These are phyloP conservation scores for Fraxinus sp. DNA, from an alignment of 305 asterid genomes.

Conservation along the genomic window DNA sequence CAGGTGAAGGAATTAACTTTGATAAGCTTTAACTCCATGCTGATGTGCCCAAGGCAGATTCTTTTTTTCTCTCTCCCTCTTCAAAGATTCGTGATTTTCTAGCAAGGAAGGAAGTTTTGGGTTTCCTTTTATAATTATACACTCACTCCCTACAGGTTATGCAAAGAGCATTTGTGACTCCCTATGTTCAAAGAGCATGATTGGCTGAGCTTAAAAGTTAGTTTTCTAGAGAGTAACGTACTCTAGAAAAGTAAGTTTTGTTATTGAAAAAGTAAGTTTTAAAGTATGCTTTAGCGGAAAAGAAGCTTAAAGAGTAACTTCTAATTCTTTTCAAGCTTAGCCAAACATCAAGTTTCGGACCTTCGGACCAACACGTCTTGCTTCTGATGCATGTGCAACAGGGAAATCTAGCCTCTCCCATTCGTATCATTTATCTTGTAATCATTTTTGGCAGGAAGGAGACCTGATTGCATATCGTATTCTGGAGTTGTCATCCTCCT, in stretches of 20 bases:
- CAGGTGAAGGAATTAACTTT: conserved; percentile 43
- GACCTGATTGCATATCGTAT: conserved; percentile 81
- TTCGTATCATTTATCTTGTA: neutral
- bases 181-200: neutral
- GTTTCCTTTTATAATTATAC: neutral
- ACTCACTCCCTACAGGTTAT: neutral
- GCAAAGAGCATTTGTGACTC: neutral
- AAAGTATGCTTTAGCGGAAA: neutral
- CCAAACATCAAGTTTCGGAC: neutral
- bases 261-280: neutral
- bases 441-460: conserved; percentile 60
- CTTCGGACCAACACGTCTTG: neutral
- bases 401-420: neutral
- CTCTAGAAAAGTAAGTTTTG: neutral
- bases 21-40: conserved; percentile 68
- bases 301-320: neutral
- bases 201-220: neutral
- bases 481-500: conserved; percentile 80
- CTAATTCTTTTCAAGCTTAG: neutral
- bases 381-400: neutral
- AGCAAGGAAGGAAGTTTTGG: neutral
- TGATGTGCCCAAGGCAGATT: conserved; percentile 60
- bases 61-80: neutral
- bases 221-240: neutral
- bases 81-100: neutral